Evolutionary conservation across 2,329 filamentous ascomycete species (phyloP).

Genomic region (Ophiostoma ulmi): DNA sequence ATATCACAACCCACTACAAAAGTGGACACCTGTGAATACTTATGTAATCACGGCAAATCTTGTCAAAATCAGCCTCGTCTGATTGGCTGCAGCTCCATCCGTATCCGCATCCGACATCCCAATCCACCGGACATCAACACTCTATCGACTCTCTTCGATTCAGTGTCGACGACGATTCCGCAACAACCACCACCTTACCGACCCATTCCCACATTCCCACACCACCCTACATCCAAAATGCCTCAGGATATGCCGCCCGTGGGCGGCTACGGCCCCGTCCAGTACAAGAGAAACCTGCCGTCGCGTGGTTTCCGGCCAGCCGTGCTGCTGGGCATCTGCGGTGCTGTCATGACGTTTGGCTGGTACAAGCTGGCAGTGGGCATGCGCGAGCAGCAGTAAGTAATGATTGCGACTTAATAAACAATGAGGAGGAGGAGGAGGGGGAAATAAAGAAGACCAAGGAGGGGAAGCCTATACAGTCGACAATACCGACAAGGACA

Average conservation of each 20-base stretch:
- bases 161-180: background rate
- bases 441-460: background rate
- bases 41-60: background rate
- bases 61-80: conserved; percentile 15
- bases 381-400: conserved; percentile 86
- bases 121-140: background rate
- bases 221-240: conserved; percentile 54
- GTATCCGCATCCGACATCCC: background rate
- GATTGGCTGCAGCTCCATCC: conserved; percentile 1
- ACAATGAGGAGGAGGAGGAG: background rate
- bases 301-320: conserved; percentile 82
- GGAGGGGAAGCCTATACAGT: no score
- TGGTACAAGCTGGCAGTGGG: conserved; percentile 82
- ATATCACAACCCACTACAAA: background rate
- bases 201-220: background rate
- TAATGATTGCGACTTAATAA: conserved; percentile 22
- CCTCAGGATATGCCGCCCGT: conserved; percentile 94
- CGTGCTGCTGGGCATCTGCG: conserved; percentile 70
- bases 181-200: background rate
- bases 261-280: conserved; percentile 92
- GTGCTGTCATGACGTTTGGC: conserved; percentile 76
- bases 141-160: no score
- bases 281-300: conserved; percentile 95
- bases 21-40: background rate
- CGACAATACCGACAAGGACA: no score